phyloP scores from a whole-genome alignment of 129 eudicot species.

The Tagetes erecta region DNA sequence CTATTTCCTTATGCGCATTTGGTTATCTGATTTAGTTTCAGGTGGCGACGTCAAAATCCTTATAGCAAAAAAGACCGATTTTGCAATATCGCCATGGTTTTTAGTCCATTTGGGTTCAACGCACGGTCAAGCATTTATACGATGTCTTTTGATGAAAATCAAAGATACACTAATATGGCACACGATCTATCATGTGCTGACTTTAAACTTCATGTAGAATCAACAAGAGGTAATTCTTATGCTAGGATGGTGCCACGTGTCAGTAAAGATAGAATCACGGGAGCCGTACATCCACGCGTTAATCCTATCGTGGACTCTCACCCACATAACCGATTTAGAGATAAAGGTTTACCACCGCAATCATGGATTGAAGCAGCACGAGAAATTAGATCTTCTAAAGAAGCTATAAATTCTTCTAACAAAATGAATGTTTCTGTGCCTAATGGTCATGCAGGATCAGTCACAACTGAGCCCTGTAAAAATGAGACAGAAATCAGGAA shows the following conservation, averaged over 20 bases:
- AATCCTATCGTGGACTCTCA: slow-evolving; percentile 7
- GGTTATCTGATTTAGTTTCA: slow-evolving; percentile 32
- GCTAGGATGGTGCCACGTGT: slow-evolving; percentile 35
- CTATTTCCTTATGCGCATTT: slow-evolving; percentile 12
- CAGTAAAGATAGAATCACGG: slow-evolving; percentile 21
- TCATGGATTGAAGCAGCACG: slow-evolving; percentile 22
- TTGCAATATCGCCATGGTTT: slow-evolving; percentile 22
- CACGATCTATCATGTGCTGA: slow-evolving; percentile 11
- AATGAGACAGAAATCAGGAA: not conserved
- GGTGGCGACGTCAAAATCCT: slow-evolving; percentile 46
- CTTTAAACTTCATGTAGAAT: slow-evolving; percentile 32
- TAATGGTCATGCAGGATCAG: slow-evolving; percentile 18
- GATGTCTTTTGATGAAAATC: slow-evolving; percentile 25
- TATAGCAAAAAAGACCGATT: slow-evolving; percentile 25
- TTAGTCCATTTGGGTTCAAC: slow-evolving; percentile 33
- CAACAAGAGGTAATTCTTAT: slow-evolving; percentile 22
- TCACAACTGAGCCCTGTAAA: slow-evolving; percentile 14
- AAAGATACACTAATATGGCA: slow-evolving; percentile 14
- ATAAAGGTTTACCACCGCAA: not conserved
- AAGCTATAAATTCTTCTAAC: not conserved
- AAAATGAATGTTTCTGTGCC: slow-evolving; percentile 20
- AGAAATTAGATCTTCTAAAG: slow-evolving; percentile 11
- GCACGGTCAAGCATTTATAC: slow-evolving; percentile 40
- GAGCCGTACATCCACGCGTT: not conserved
- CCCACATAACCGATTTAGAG: slow-evolving; percentile 7